Base-by-base conservation (phyloP, 495 filamentous ascomycete species). In the Penicillium antarcticum region DNA sequence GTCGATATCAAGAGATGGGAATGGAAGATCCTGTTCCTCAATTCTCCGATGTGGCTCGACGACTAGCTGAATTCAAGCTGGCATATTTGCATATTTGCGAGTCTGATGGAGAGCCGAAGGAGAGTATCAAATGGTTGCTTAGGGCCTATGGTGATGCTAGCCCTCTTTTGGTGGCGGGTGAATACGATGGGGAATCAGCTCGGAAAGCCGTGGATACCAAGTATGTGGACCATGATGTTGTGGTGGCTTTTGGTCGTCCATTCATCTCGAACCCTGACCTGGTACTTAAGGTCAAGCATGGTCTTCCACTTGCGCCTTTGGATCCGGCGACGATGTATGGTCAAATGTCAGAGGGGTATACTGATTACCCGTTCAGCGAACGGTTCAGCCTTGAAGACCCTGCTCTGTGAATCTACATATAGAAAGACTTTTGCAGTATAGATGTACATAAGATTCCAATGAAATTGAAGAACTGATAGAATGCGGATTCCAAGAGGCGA, bases 191-290 rank as follows among this genome's bases (percentile, higher is more conserved):
- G 0, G 71, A 75, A 10, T 55, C 58, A 14, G 84, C 80, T 13
- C 65, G 52, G 37, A 53, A 71, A 39, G 68, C 80, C 5, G 79
- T 81, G 10, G 81, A 87, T 53, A 61, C 73, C 33, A 57, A 79
- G 37, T 82, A 81, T 55, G 63, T 67, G 51, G 75, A 77, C 19
- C 68, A 75, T 56, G 72, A 87, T 39, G 63, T 81, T 18, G 58
- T 77, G 1, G 62, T 81, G 47, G 78, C 73, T 0, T 87, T 87
- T 66, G 87, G 87, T 14, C 63, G 84, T 34, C 75, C 71, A 31
- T 92, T 82, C 56, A 86, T 87, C 48, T 73, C 84, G 49, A 92
- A 80, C 47, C 88, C 88, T 2, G 88, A 91, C 65, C 59, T 92
- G 57, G 72, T 78, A 3, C 88, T 82, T 57, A 71, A 81, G 48